Evolutionary conservation across 371 early-diverging fungal genomes (phyloP), one percentile per base, ranked within the genome.

Genomic region (Umbelopsis sp.): DNA sequence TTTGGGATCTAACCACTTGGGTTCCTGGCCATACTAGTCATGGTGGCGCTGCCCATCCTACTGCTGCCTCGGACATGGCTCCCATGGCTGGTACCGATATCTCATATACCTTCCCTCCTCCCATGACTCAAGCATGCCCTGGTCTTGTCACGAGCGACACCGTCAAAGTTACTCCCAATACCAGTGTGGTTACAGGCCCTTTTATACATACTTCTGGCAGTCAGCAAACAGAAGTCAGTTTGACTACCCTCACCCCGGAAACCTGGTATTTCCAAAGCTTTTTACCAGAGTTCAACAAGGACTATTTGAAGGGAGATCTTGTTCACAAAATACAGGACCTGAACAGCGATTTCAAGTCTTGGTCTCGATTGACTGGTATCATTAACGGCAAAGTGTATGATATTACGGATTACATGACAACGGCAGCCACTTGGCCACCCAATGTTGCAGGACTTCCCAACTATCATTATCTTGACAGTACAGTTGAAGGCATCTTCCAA

Each of bases 371-470:
- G 53, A 88, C 91, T 75, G 78, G 87, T 1, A 86, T 92, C 14
- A 83, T 94, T 69, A 85, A 93, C 72, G 83, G 89, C 67, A 83
- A 86, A 57, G 84, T 94, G 0, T 95, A 92, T 64, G 95, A 95
- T 63, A 75, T 95, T 70, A 89, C 91, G 38, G 78, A 83, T 48
- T 95, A 94, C 68, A 84, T 92, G 73, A 57, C 53, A 37, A 89
- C 83, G 22, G 80, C 78, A 35, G 75, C 66, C 69, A 75, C 63
- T 68, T 83, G 72, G 72, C 80, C 69, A 70, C 80, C 82, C 10
- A 72, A 73, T 4, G 51, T 44, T 4, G 70, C 85, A 4, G 70
- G 75, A 10, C 75, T 75, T 0, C 74, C 70, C 35, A 80, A 86
- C 8, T 78, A 76, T 20, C 79, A 88, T 64, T 86, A 85, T 66